Evolutionary conservation across 805 yeast genomes (phyloP).

Genomic region (Kluyveromyces wickerhamii): DNA sequence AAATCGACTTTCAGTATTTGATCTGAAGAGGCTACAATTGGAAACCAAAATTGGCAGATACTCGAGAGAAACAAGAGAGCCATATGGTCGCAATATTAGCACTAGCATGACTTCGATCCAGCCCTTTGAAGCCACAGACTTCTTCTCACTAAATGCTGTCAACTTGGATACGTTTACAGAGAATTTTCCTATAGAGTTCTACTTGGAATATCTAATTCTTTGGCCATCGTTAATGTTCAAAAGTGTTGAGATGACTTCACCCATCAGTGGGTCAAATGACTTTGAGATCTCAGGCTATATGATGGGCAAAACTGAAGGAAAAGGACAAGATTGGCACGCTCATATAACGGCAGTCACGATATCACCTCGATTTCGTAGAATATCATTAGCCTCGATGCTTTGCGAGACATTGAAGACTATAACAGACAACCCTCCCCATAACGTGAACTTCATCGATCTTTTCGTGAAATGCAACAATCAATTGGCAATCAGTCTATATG

Average conservation of each 20-base stretch:
- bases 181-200: conserved; percentile 78
- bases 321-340: conserved; percentile 81
- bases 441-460: conserved; percentile 79
- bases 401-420: conserved; percentile 66
- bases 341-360: conserved; percentile 96
- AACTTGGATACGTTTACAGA: conserved; percentile 89
- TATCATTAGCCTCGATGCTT: conserved; percentile 76
- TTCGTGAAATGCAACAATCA: conserved; percentile 83
- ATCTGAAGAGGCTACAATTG: too few species aligned
- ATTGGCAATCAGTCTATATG: conserved; percentile 75
- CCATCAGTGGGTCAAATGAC: conserved; percentile 6
- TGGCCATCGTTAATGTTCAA: conserved; percentile 93
- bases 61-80: too few species aligned
- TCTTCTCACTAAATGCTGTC: conserved; percentile 62
- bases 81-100: too few species aligned
- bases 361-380: conserved; percentile 69
- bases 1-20: too few species aligned
- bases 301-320: conserved; percentile 97
- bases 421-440: conserved; percentile 70
- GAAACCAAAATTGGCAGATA: too few species aligned
- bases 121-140: conserved; percentile 83
- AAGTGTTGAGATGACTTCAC: conserved; percentile 39
- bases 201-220: conserved; percentile 67
- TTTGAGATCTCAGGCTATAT: conserved; percentile 54
- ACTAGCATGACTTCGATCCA: conserved; percentile 72